A percentile compares a stretch with the other conserved stretches of the same genome.
These are phyloP conservation scores for Xylaria venustula DNA, from an alignment of 495 filamentous ascomycete genomes.

Conservation along the genomic window DNA sequence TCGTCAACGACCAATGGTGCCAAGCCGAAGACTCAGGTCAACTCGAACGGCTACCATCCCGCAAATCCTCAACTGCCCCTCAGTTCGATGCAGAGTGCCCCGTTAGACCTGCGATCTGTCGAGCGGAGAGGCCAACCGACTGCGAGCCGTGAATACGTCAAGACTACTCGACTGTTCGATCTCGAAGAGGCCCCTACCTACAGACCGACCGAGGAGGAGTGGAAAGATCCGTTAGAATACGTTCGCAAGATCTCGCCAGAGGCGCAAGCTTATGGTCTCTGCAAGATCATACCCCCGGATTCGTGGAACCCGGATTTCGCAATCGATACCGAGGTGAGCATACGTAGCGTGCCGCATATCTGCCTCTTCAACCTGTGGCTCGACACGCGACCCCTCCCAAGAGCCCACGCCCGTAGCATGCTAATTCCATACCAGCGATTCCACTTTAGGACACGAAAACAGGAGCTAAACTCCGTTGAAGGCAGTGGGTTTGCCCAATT, in stretches of 20 bases:
- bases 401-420: neutral
- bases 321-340: constrained; percentile 90
- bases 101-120: constrained; percentile 84
- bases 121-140: constrained; percentile 82
- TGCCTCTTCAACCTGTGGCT: neutral
- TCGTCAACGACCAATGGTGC: constrained; percentile 32
- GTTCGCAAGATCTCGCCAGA: constrained; percentile 86
- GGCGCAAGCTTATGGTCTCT: constrained; percentile 81
- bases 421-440: constrained; percentile 65
- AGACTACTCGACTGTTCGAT: constrained; percentile 75
- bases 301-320: constrained; percentile 93
- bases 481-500: constrained; percentile 68
- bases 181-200: constrained; percentile 91
- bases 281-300: constrained; percentile 92
- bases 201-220: constrained; percentile 88
- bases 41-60: constrained; percentile 54
- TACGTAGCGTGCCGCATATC: neutral
- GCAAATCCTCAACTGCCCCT: constrained; percentile 46
- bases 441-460: constrained; percentile 93
- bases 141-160: constrained; percentile 69
- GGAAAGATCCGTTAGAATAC: constrained; percentile 88
- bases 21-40: constrained; percentile 45
- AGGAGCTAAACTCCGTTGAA: constrained; percentile 98
- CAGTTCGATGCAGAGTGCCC: constrained; percentile 52
- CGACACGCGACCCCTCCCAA: constrained; percentile 14